A percentile compares a stretch with the other conserved stretches of the same genome.
phyloP scores from a whole-genome alignment of 2,329 filamentous ascomycete species.

The Pyrenophora tritici-repentis region DNA sequence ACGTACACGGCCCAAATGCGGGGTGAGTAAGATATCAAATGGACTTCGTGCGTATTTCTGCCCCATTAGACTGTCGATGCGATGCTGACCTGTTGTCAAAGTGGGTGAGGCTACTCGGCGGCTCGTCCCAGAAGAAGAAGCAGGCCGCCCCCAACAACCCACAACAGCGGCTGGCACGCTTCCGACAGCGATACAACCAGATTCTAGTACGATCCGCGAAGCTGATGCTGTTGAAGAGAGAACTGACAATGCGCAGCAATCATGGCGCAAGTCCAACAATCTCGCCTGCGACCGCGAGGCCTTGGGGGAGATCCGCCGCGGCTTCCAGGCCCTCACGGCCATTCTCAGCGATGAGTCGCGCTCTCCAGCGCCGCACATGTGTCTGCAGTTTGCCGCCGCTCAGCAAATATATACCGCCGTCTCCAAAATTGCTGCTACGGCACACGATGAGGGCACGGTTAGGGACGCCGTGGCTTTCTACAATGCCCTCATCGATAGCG shows the following conservation, averaged over 20 bases:
- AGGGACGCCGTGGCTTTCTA: conserved; percentile 85
- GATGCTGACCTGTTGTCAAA: conserved; percentile 37
- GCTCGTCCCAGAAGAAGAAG: conserved; percentile 58
- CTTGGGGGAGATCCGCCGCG: conserved; percentile 56
- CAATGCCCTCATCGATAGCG: conserved; percentile 90
- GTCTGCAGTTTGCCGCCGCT: conserved; percentile 81
- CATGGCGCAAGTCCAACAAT: conserved; percentile 63
- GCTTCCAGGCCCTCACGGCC: conserved; percentile 61
- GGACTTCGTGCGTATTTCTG: conserved; percentile 30
- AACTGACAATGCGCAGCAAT: conserved; percentile 53
- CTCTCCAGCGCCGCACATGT: conserved; percentile 86
- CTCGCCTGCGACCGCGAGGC: conserved; percentile 58
- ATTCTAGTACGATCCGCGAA: conserved; percentile 53
- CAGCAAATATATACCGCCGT: conserved; percentile 90
- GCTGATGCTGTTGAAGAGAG: too few relatives aligned
- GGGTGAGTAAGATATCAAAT: conserved; percentile 30
- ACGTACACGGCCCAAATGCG: conserved; percentile 30
- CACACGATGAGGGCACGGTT: conserved; percentile 83
- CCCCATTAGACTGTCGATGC: neutral
- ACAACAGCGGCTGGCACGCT: conserved; percentile 64
- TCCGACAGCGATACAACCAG: conserved; percentile 65
- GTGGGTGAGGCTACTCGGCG: conserved; percentile 67
- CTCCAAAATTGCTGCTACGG: conserved; percentile 83
- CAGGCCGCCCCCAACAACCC: conserved; percentile 58
- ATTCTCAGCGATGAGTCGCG: conserved; percentile 89